phyloP scores from a whole-genome alignment of 176 grass and related monocot genomes.

The Bothriochloa decipiens region DNA sequence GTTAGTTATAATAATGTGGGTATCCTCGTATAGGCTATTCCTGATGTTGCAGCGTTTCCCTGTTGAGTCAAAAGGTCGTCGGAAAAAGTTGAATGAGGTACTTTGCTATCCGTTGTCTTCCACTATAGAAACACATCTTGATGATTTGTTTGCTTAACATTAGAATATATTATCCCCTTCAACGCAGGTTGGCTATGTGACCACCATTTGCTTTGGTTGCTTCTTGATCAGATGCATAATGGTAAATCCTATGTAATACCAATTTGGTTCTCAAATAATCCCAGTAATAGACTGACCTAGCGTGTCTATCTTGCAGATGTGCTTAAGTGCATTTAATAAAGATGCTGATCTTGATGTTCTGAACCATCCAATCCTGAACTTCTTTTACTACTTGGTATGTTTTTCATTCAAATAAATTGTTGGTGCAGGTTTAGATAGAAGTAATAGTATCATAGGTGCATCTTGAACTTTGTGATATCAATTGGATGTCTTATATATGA shows the following conservation, averaged over 20 bases:
- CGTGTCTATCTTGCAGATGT: conserved; percentile 67
- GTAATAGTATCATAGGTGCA: background rate
- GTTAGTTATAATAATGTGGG: conserved; percentile 21
- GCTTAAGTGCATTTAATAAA: conserved; percentile 90
- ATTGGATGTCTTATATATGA: background rate
- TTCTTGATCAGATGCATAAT: conserved; percentile 92
- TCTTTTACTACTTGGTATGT: conserved; percentile 91
- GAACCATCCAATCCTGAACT: conserved; percentile 91
- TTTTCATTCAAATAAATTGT: conserved; percentile 1
- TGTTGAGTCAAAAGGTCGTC: conserved; percentile 75
- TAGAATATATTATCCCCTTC: conserved; percentile 29
- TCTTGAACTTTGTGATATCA: background rate
- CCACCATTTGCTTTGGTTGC: conserved; percentile 88
- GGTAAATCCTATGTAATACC: conserved; percentile 39
- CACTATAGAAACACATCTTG: background rate
- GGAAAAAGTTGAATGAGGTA: conserved; percentile 92
- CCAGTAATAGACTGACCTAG: conserved; percentile 30
- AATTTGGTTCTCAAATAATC: background rate
- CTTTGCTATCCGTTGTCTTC: background rate
- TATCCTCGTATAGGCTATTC: conserved; percentile 62
- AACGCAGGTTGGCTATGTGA: conserved; percentile 88
- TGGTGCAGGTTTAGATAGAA: background rate
- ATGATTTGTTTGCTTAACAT: conserved; percentile 1
- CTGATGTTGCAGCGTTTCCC: conserved; percentile 69
- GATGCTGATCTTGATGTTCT: conserved; percentile 86